Conservation (phyloP, 1,139 yeast species). For the Pichia sp. region DNA sequence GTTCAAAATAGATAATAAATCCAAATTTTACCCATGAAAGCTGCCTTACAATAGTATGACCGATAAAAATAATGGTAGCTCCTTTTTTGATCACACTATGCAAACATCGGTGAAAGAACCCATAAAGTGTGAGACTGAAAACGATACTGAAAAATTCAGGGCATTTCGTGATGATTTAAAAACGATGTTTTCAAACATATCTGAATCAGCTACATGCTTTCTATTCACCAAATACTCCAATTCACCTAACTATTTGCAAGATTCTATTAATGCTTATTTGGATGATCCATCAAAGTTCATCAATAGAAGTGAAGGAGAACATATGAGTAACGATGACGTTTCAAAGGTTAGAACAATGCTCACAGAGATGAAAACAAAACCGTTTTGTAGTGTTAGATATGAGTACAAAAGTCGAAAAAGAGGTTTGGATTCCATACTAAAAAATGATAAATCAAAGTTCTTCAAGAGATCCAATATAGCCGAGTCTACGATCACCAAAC, state of each 20-base stretch:
- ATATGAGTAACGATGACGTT: neutral
- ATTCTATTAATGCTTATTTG: slow-evolving; percentile 25
- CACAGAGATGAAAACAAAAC: neutral
- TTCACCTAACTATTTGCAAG: slow-evolving; percentile 12
- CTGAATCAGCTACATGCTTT: slow-evolving; percentile 6
- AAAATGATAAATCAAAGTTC: slow-evolving; percentile 3
- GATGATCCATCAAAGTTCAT: slow-evolving; percentile 15
- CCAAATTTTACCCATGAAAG: too few species aligned
- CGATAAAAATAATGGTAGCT: neutral
- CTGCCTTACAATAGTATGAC: too few species aligned
- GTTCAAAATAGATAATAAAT: too few species aligned
- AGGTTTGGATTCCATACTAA: slow-evolving; percentile 1
- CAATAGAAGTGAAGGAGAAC: neutral
- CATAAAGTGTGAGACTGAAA: neutral
- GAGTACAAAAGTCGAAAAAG: slow-evolving; percentile 11
- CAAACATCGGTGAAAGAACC: slow-evolving; percentile 3
- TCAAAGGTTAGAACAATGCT: neutral
- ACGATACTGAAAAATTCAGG: slow-evolving; percentile 8
- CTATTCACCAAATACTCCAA: slow-evolving; percentile 17
- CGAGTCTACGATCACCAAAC: neutral
- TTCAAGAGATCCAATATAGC: neutral
- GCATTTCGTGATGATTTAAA: slow-evolving; percentile 18
- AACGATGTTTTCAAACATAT: slow-evolving; percentile 17
- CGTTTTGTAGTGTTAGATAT: slow-evolving; percentile 1
- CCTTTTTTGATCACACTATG: slow-evolving; percentile 20